Conservation (phyloP, 2,329 filamentous ascomycete species). For the Alternaria sp. region DNA sequence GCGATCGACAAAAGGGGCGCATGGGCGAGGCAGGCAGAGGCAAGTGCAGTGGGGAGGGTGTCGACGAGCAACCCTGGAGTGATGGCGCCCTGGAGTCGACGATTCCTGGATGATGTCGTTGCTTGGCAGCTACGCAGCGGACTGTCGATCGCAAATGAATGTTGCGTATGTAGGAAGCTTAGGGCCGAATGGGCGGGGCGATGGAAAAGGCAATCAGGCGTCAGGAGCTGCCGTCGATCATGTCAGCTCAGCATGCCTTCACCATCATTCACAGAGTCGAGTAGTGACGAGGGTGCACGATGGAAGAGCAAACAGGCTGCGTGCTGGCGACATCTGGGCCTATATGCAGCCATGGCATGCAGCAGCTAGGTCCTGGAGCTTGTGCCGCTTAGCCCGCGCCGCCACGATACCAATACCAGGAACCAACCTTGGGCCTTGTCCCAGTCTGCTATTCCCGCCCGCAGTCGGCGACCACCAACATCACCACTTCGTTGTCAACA, state of each 20-base stretch:
- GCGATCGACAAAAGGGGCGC: slow-evolving; percentile 14
- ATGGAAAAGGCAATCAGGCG: slow-evolving; percentile 16
- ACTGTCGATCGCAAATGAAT: slow-evolving; percentile 20
- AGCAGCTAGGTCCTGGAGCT: slow-evolving; percentile 21
- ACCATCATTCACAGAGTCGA: slow-evolving; percentile 1
- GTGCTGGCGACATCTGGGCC: slow-evolving; percentile 5
- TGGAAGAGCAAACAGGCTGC: slow-evolving; percentile 1
- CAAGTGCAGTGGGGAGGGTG: slow-evolving; percentile 8
- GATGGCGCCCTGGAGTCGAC: slow-evolving; percentile 14
- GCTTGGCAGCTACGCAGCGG: slow-evolving; percentile 21
- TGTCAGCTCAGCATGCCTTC: slow-evolving; percentile 21
- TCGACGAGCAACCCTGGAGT: slow-evolving; percentile 21
- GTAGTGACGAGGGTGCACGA: neutral
- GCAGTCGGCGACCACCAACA: neutral
- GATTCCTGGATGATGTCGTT: slow-evolving; percentile 33
- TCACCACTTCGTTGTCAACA: slow-evolving; percentile 1
- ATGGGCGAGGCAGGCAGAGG: slow-evolving; percentile 15
- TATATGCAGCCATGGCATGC: slow-evolving; percentile 24
- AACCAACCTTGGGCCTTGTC: slow-evolving; percentile 2
- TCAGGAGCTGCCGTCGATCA: slow-evolving; percentile 4
- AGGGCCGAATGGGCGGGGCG: slow-evolving; percentile 28
- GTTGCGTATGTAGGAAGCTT: slow-evolving; percentile 13
- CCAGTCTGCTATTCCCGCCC: neutral
- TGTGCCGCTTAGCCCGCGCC: slow-evolving; percentile 23
- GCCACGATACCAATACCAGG: slow-evolving; percentile 15